phyloP scores from a whole-genome alignment of 2,329 filamentous ascomycete genomes.

The Diaporthe amygdali region DNA sequence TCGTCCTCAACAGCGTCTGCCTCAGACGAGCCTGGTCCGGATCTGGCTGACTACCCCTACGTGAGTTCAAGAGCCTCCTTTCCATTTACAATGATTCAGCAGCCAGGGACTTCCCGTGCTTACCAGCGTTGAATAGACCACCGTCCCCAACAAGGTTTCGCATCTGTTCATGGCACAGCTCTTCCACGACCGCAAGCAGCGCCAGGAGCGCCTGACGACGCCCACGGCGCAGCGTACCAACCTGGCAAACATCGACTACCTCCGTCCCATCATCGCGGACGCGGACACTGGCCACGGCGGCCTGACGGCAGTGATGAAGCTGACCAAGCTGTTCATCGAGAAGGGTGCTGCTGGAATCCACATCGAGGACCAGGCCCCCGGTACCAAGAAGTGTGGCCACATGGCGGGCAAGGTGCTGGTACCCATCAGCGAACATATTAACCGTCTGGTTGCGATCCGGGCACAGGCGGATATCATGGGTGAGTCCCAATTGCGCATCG shows the following conservation, averaged over 20 bases:
- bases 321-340: slow-evolving; percentile 97
- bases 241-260: slow-evolving; percentile 85
- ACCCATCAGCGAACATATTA: slow-evolving; percentile 97
- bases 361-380: slow-evolving; percentile 97
- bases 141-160: slow-evolving; percentile 96
- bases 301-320: slow-evolving; percentile 98
- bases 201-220: slow-evolving; percentile 85
- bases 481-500: too few species aligned
- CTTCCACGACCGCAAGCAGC: slow-evolving; percentile 99
- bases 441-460: slow-evolving; percentile 93
- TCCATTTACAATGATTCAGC: background rate
- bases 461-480: slow-evolving; percentile 99
- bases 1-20: slow-evolving; percentile 95
- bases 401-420: slow-evolving; percentile 99
- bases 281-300: slow-evolving; percentile 97
- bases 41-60: slow-evolving; percentile 97
- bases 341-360: slow-evolving; percentile 97
- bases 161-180: slow-evolving; percentile 98
- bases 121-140: slow-evolving; percentile 69
- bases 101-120: slow-evolving; percentile 53
- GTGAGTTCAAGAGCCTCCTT: slow-evolving; percentile 50
- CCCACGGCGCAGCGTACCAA: slow-evolving; percentile 75
- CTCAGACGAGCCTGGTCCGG: slow-evolving; percentile 93
- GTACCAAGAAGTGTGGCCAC: slow-evolving; percentile 99
- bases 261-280: slow-evolving; percentile 94